Evolutionary conservation across 148 eudicot genomes (phyloP).

Genomic region (Nyssa sinensis): DNA sequence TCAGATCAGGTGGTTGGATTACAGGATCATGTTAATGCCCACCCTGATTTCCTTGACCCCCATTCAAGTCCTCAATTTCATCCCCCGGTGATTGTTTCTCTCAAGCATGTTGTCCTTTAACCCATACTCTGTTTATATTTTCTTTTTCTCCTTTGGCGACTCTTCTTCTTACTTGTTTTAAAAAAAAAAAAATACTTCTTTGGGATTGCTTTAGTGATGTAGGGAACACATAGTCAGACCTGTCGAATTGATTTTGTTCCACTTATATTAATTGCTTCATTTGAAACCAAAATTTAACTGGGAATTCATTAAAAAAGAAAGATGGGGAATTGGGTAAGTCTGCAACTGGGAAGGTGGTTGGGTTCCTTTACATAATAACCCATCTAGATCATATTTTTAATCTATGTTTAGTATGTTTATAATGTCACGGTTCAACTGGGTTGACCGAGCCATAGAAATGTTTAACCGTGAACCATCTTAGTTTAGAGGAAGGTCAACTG

Average conservation of each 20-base stretch:
- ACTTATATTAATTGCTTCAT: too few relatives aligned
- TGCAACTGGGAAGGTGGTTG: neutral
- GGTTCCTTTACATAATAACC: neutral
- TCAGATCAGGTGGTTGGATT: too few relatives aligned
- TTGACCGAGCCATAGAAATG: neutral
- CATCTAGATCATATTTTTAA: neutral
- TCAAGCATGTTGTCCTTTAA: neutral
- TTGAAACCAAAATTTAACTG: neutral
- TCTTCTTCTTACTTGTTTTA: neutral
- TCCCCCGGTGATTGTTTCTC: neutral
- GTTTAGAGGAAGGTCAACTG: neutral
- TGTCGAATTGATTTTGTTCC: neutral
- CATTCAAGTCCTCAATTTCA: neutral
- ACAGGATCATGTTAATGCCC: too few relatives aligned
- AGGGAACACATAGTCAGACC: neutral
- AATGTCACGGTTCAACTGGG: too few relatives aligned
- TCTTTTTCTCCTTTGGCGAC: neutral
- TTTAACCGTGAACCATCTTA: neutral
- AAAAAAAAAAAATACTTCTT: too few relatives aligned
- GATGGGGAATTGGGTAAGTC: too few relatives aligned
- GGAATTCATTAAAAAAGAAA: neutral
- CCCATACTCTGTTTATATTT: neutral
- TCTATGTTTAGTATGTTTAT: too few relatives aligned
- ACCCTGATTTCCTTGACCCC: neutral
- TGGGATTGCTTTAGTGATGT: neutral